phyloP scores from a whole-genome alignment of 129 eudicot species.

The Deinandra increscens region DNA sequence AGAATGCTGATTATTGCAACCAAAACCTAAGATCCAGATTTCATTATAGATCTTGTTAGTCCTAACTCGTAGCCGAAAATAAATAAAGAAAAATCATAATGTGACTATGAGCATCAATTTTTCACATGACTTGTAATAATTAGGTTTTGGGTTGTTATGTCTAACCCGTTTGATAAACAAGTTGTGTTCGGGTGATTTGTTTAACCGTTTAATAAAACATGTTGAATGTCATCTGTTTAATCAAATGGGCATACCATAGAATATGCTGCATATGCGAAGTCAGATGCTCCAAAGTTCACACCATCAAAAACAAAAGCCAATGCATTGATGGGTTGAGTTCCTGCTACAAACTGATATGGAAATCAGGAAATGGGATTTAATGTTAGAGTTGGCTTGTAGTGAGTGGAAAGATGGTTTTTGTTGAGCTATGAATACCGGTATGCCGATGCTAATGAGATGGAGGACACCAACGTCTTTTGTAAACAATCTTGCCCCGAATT shows the following conservation, averaged over 20 bases:
- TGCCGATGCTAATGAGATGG: constrained; percentile 66
- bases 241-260: constrained; percentile 66
- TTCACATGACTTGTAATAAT: not conserved
- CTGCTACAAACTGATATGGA: constrained; percentile 65
- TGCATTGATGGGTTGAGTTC: constrained; percentile 74
- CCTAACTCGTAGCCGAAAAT: too few relatives aligned
- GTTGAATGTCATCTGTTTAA: not conserved
- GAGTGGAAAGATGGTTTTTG: not conserved
- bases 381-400: not conserved
- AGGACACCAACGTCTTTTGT: constrained; percentile 65
- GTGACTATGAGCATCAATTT: not conserved
- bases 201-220: not conserved
- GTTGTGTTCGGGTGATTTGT: not conserved
- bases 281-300: constrained; percentile 90
- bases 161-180: not conserved
- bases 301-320: constrained; percentile 88
- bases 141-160: not conserved
- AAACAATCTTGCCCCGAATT: constrained; percentile 63
- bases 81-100: not conserved
- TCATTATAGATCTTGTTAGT: not conserved
- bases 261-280: constrained; percentile 73
- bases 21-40: constrained; percentile 43
- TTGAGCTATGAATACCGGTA: constrained; percentile 55
- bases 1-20: constrained; percentile 68
- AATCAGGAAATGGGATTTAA: not conserved